Conservation (phyloP, 2,329 filamentous ascomycete genomes). For the Scedosporium boydii region DNA sequence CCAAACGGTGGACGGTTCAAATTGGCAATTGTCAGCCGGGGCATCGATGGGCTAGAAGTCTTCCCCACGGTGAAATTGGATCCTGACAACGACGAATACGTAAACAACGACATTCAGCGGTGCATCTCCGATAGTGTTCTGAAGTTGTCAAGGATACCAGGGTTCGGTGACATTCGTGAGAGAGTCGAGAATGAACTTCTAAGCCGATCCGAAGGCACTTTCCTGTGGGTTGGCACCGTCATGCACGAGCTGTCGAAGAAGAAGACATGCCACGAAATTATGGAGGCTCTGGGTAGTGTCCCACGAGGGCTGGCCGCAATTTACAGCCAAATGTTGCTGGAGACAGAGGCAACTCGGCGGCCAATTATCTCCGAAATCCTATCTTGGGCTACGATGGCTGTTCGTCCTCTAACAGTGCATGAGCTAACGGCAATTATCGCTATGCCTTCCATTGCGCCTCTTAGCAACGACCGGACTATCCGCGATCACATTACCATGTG, state of each 20-base stretch:
- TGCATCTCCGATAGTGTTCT: neutral
- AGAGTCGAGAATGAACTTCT: too few species aligned
- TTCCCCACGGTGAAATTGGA: neutral
- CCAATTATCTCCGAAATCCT: neutral
- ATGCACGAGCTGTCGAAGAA: too few species aligned
- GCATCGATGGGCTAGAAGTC: neutral
- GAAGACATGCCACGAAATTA: too few species aligned
- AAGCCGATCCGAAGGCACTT: too few species aligned
- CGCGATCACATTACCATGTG: neutral
- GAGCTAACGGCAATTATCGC: neutral
- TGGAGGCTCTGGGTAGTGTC: too few species aligned
- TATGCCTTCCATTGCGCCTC: neutral
- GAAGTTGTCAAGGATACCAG: too few species aligned
- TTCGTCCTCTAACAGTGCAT: neutral
- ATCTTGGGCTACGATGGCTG: neutral
- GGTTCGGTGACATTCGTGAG: too few species aligned
- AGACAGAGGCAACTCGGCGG: neutral
- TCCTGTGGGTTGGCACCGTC: too few species aligned
- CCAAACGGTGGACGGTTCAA: neutral
- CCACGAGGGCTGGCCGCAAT: too few species aligned
- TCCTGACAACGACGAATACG: neutral
- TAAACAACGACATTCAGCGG: neutral
- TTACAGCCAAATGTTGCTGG: neutral
- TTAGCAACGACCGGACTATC: neutral
- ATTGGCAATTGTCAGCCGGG: neutral